phyloP scores from a whole-genome alignment of 2,329 filamentous ascomycete species.

The Neopestalotiopsis rosae region DNA sequence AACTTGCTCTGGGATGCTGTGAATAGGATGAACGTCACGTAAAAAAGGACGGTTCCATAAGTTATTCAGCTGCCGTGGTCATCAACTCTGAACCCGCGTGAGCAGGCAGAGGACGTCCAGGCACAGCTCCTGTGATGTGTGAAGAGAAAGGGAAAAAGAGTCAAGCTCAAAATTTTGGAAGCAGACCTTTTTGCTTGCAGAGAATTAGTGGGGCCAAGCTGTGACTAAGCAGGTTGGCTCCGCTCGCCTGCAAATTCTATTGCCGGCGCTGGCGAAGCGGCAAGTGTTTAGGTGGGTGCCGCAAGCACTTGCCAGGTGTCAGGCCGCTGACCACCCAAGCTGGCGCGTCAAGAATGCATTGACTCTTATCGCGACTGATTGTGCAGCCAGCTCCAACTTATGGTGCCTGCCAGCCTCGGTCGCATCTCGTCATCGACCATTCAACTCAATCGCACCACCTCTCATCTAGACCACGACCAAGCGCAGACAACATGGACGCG shows the following conservation, averaged over 20 bases:
- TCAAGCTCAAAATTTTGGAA: constrained; percentile 27
- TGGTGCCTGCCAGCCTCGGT: background rate
- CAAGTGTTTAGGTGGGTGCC: no score
- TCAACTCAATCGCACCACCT: background rate
- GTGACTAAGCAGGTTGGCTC: constrained; percentile 12
- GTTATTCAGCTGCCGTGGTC: constrained; percentile 81
- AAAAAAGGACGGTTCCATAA: constrained; percentile 73
- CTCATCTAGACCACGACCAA: background rate
- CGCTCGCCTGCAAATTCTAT: background rate
- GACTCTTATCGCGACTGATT: constrained; percentile 2
- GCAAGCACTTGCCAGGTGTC: no score
- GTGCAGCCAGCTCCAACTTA: background rate
- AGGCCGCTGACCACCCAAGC: no score
- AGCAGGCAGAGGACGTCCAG: constrained; percentile 72
- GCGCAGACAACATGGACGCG: constrained; percentile 59
- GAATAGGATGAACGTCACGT: constrained; percentile 89
- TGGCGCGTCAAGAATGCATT: background rate
- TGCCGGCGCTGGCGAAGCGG: background rate
- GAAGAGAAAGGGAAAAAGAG: constrained; percentile 38
- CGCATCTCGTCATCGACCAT: background rate
- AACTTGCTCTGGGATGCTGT: constrained; percentile 88
- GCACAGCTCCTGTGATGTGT: constrained; percentile 78
- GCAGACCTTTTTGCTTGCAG: constrained; percentile 17
- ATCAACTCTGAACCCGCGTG: constrained; percentile 73
- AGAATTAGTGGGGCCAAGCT: background rate